These are phyloP conservation scores for Suhomyces choctaworum DNA, from an alignment of 1,139 yeast genomes.

Conservation along the genomic window DNA sequence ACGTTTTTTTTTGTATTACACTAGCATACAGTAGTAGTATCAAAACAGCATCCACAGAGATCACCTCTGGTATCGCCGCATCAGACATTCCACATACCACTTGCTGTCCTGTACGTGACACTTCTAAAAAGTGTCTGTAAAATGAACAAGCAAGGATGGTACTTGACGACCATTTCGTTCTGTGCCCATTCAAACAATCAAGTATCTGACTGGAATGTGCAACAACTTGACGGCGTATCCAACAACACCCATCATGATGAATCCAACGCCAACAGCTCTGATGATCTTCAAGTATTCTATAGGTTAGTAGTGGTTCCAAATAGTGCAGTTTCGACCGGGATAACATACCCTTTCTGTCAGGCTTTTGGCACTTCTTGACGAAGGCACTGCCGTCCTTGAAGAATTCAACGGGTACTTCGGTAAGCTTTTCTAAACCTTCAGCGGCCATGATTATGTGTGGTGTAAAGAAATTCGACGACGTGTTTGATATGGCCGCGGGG, in stretches of 20 bases:
- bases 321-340: not conserved
- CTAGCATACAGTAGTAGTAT: too few relatives aligned
- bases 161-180: too few relatives aligned
- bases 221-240: constrained; percentile 93
- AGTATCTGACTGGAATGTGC: constrained; percentile 96
- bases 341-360: constrained; percentile 74
- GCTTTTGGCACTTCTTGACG: constrained; percentile 89
- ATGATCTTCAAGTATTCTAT: constrained; percentile 82
- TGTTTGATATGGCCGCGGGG: constrained; percentile 3
- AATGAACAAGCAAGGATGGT: too few relatives aligned
- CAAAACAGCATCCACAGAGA: too few relatives aligned
- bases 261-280: constrained; percentile 96
- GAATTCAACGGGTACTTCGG: constrained; percentile 90
- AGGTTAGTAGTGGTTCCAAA: constrained; percentile 24
- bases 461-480: constrained; percentile 9
- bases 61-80: too few relatives aligned
- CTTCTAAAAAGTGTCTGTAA: too few relatives aligned
- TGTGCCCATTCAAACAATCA: constrained; percentile 73
- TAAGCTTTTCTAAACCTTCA: constrained; percentile 75
- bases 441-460: constrained; percentile 40
- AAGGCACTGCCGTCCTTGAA: constrained; percentile 89
- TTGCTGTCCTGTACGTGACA: too few relatives aligned
- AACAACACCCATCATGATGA: constrained; percentile 95
- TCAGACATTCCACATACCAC: too few relatives aligned
- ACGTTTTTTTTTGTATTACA: too few relatives aligned